These are phyloP conservation scores for Aristolochia contorta DNA, from an alignment of 164 flowering plant species.

Conservation along the genomic window DNA sequence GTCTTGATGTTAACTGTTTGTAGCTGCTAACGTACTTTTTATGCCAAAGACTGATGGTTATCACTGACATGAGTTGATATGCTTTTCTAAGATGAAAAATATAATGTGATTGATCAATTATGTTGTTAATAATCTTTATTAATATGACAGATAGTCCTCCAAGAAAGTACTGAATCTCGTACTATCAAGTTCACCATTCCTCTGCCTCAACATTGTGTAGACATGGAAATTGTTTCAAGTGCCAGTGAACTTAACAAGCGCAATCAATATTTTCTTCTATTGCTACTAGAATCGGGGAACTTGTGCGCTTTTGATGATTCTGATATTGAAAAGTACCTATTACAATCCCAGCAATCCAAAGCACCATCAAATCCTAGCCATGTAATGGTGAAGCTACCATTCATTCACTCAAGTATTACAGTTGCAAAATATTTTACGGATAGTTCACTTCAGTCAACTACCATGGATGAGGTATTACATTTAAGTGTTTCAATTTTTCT, in stretches of 20 bases:
- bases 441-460: constrained; percentile 14
- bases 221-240: constrained; percentile 54
- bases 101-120: neutral
- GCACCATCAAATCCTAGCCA: constrained; percentile 77
- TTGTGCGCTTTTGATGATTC: constrained; percentile 56
- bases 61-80: neutral
- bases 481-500: neutral
- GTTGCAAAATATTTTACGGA: constrained; percentile 42
- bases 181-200: constrained; percentile 63
- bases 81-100: neutral
- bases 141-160: constrained; percentile 55
- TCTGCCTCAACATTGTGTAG: constrained; percentile 53
- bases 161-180: constrained; percentile 72
- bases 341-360: constrained; percentile 58
- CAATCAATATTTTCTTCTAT: constrained; percentile 40
- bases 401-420: constrained; percentile 56
- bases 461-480: constrained; percentile 45
- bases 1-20: neutral
- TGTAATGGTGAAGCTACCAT: constrained; percentile 51
- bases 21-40: neutral
- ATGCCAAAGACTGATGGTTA: neutral
- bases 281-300: constrained; percentile 64
- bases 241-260: constrained; percentile 44
- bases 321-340: constrained; percentile 59
- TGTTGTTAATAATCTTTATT: constrained; percentile 4